Base-by-base conservation (phyloP, 2,329 filamentous ascomycete genomes). In the Gnomoniopsis smithogilvyi region DNA sequence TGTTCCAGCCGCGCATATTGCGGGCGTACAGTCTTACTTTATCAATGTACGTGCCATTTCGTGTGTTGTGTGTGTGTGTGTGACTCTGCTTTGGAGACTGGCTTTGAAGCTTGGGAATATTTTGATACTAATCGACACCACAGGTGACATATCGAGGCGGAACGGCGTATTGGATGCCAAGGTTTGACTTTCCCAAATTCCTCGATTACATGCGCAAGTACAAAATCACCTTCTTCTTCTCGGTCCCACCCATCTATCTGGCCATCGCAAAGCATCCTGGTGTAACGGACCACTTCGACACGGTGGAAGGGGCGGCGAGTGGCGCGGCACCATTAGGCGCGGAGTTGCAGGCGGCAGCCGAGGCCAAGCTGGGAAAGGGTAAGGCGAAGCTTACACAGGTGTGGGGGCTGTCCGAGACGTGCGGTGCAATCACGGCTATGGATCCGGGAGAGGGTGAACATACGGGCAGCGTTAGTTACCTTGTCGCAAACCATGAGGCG, bases 111-210 rank as follows among this genome's bases (percentile, higher is more conserved):
- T 8, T 30, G 4, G 26, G 26, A 8, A 8, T 4, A 30, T 4
- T 4, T 30, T 30, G 8, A 30, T 30, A 30, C 26, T 30, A 30
- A 30, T 30, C 4, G 26, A 30, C 8, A 8, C 26, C 26, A 30
- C 26, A 30, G 26, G 26, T 30, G 1, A 67, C 71, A 11, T 79
- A 77, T 59, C 68, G 75, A 41, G 80, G 76, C 34, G 76, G 76
- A 3, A 69, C 73, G 1, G 75, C 82, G 2, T 87, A 83, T 73
- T 88, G 85, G 85, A 87, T 88, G 85, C 73, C 77, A 3, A 76
- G 74, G 45, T 88, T 88, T 67, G 78, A 84, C 61, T 83, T 85
- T 60, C 67, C 69, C 2, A 72, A 78, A 41, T 86, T 88, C 66
- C 74, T 87, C 54, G 70, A 73, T 43, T 79, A 85, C 68, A 76